A percentile compares a stretch with the other conserved stretches of the same genome.
Evolutionary conservation across 495 filamentous ascomycete species (phyloP).

Genomic region (Penicillium odoratum): DNA sequence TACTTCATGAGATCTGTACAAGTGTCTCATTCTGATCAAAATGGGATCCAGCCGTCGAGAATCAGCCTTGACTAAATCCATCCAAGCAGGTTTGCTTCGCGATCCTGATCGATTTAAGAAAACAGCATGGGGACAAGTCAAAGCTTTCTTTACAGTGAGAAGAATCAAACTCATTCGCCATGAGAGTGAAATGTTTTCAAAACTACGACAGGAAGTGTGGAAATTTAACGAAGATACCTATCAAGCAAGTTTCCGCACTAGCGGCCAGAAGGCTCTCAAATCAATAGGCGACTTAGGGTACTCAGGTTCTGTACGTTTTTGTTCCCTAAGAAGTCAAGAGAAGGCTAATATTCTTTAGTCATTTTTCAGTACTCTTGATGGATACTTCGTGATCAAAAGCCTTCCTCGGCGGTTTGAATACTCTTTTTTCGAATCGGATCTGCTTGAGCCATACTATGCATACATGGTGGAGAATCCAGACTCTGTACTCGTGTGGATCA

Average conservation of each 20-base stretch:
- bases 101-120: slow-evolving; percentile 31
- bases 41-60: slow-evolving; percentile 36
- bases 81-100: slow-evolving; percentile 34
- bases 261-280: slow-evolving; percentile 34
- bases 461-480: slow-evolving; percentile 58
- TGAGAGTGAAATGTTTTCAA: slow-evolving; percentile 27
- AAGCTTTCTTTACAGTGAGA: slow-evolving; percentile 39
- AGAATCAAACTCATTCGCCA: slow-evolving; percentile 36
- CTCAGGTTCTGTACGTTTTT: slow-evolving; percentile 52
- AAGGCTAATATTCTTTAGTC: slow-evolving; percentile 37
- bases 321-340: not conserved
- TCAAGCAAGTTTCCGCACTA: slow-evolving; percentile 48
- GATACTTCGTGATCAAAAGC: slow-evolving; percentile 64
- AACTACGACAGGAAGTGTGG: slow-evolving; percentile 47
- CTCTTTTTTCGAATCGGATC: slow-evolving; percentile 63
- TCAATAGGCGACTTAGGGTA: slow-evolving; percentile 59
- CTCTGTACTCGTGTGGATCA: slow-evolving; percentile 66
- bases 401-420: slow-evolving; percentile 66
- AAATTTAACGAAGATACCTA: slow-evolving; percentile 56
- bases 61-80: slow-evolving; percentile 33
- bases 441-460: slow-evolving; percentile 58
- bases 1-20: not conserved
- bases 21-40: not conserved
- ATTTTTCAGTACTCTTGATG: slow-evolving; percentile 64
- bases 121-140: slow-evolving; percentile 25